A percentile compares a stretch with the other conserved stretches of the same genome.
Conservation (phyloP, 192 early-diverging fungal species). For the Gryganskiella cystojenkinii region DNA sequence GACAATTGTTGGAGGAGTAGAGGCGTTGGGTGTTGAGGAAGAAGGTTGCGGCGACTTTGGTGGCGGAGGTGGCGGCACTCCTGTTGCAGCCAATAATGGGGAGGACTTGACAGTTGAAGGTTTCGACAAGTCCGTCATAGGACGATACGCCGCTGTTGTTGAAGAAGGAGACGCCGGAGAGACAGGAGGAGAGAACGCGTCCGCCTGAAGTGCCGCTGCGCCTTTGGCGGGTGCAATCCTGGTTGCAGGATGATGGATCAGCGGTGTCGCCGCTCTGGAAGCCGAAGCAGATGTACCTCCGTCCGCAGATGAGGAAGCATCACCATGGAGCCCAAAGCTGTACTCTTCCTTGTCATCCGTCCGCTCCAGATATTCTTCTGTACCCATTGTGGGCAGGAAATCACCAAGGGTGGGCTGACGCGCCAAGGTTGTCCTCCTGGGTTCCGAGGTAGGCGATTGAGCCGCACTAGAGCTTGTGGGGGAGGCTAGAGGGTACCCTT, state of each 20-base stretch:
- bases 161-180: too few species aligned
- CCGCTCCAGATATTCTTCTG: constrained; percentile 45
- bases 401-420: constrained; percentile 19
- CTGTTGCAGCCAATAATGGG: background rate
- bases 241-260: too few species aligned
- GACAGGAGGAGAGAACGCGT: too few species aligned
- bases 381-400: constrained; percentile 32
- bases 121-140: too few species aligned
- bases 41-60: background rate
- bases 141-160: too few species aligned
- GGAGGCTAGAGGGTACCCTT: background rate
- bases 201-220: too few species aligned
- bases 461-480: background rate
- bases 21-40: background rate
- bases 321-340: constrained; percentile 27
- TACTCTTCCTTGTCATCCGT: constrained; percentile 53
- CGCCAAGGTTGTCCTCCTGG: background rate
- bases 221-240: too few species aligned
- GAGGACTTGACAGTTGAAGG: too few species aligned
- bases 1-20: background rate
- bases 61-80: background rate
- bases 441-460: background rate
- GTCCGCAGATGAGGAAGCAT: background rate
- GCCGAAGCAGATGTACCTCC: background rate
- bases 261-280: background rate